A percentile compares a stretch with the other conserved stretches of the same genome.
phyloP scores from a whole-genome alignment of 257 asterid genomes.

The Solanum bulbocastanum region DNA sequence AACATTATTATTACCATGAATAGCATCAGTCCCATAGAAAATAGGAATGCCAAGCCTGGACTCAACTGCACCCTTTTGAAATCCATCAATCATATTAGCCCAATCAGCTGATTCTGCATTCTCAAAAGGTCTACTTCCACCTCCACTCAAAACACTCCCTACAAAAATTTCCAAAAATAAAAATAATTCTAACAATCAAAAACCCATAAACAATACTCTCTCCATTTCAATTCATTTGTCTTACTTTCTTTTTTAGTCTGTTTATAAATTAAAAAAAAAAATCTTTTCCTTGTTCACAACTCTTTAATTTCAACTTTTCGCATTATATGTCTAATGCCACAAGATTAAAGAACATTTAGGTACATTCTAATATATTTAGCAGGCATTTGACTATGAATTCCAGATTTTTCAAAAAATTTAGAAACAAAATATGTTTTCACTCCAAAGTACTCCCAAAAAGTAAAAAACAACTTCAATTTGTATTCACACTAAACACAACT shows the following conservation, averaged over 20 bases:
- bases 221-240: background rate
- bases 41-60: conserved; percentile 85
- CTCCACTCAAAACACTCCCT: conserved; percentile 91
- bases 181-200: background rate
- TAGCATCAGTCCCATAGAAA: conserved; percentile 80
- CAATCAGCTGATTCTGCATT: conserved; percentile 70
- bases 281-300: background rate
- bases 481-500: background rate
- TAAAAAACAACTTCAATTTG: background rate
- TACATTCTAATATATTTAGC: background rate
- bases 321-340: background rate
- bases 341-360: background rate
- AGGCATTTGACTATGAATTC: background rate
- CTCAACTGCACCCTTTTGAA: conserved; percentile 64
- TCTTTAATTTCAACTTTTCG: background rate
- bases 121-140: conserved; percentile 78
- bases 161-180: background rate
- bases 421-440: too few species aligned
- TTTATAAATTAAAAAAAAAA: too few species aligned
- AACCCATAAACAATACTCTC: background rate
- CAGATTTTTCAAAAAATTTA: too few species aligned
- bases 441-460: background rate
- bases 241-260: too few species aligned
- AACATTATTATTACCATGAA: conserved; percentile 90
- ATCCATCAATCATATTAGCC: conserved; percentile 77